Base-by-base conservation (phyloP, 2,329 filamentous ascomycete species). In the Talaromyces sp. region DNA sequence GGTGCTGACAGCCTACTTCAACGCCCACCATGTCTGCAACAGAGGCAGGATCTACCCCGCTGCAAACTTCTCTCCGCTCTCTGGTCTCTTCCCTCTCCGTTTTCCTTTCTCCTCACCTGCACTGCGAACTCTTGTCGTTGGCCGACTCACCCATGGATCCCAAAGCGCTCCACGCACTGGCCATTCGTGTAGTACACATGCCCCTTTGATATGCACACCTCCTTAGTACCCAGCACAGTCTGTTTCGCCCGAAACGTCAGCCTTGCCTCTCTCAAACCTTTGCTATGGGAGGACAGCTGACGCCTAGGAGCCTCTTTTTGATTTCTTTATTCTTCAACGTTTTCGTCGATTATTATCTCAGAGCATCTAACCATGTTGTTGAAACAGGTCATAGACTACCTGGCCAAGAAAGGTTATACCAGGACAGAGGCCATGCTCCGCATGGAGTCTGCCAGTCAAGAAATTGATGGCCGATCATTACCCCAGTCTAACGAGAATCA, bases 401-500 rank as follows among this genome's bases (percentile, higher is more conserved):
- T 99, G 0, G 86, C 92, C 2, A 99, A 99, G 75, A 93, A 97
- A 66, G 95, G 95, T 0, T 99, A 97, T 75, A 92, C 88, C 58
- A 85, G 89, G 26, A 98, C 95, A 0, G 95, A 99, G 75, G 90
- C 93, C 21, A 90, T 95, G 72, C 90, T 99, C 58, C 86, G 95
- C 50, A 89, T 91, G 74, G 95, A 99, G 75, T 96, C 93, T 1
- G 87, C 90, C 26, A 87, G 92, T 67, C 83, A 95, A 49, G 90
- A 93, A 60, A 83, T 88, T 24, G 90, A 92, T 72, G 93, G 92
- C 9, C 86, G 89, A 61, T 90, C 91, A 1, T 84, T 93, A 35
- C 82, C 86, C 54, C 76, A 78, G 55, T 74, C 81, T 10, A 84
- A 85, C 19, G 89, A 91, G 63, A 89, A 91, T 61, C 89, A 90